phyloP scores from a whole-genome alignment of 228 moss, liverwort and hornwort species.

The Sphagnum fallax region DNA sequence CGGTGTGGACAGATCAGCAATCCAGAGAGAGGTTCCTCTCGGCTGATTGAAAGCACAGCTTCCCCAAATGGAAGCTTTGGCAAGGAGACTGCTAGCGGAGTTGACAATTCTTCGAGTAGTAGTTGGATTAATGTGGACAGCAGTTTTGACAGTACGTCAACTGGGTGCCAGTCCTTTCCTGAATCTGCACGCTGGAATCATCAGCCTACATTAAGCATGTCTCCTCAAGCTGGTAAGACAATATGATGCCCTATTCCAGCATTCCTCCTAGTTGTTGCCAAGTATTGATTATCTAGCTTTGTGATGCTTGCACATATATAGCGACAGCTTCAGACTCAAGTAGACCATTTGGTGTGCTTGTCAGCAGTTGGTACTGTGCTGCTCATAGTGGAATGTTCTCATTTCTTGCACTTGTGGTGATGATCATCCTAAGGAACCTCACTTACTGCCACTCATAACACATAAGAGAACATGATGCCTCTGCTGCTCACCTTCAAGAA shows the following conservation, averaged over 20 bases:
- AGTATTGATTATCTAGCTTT: background rate
- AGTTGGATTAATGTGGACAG: slow-evolving; percentile 58
- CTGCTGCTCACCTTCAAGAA: no score
- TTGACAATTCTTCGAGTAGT: slow-evolving; percentile 39
- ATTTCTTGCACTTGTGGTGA: no score
- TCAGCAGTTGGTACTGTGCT: no score
- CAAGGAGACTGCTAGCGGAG: slow-evolving; percentile 36
- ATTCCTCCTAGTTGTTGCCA: background rate
- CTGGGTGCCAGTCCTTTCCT: slow-evolving; percentile 38
- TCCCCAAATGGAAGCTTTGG: slow-evolving; percentile 23
- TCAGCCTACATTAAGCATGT: slow-evolving; percentile 30
- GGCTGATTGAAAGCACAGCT: slow-evolving; percentile 28
- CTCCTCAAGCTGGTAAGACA: slow-evolving; percentile 30
- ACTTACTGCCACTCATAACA: no score
- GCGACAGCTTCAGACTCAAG: no score
- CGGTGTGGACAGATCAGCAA: slow-evolving; percentile 34
- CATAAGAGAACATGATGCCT: no score
- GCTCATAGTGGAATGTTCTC: no score
- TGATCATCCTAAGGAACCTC: no score
- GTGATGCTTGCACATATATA: no score
- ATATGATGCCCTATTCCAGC: background rate
- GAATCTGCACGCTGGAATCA: slow-evolving; percentile 26
- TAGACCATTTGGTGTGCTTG: no score
- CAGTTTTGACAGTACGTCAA: slow-evolving; percentile 45
- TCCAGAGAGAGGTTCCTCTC: slow-evolving; percentile 15